A percentile compares a stretch with the other conserved stretches of the same genome.
phyloP scores from a whole-genome alignment of 176 grass and related monocot genomes.

The Otatea glauca region DNA sequence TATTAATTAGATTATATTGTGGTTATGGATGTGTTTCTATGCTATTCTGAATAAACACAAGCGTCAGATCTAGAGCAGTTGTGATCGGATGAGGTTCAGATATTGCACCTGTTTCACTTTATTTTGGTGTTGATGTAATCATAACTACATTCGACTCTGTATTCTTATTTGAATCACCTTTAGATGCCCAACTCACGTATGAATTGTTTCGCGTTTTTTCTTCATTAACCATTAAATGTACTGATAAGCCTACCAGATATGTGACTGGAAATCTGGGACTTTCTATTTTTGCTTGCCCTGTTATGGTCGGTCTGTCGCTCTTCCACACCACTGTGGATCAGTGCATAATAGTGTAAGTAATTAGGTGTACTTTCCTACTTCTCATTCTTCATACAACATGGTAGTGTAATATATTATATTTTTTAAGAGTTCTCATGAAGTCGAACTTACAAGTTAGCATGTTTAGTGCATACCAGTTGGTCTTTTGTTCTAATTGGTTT shows the following conservation, averaged over 20 bases:
- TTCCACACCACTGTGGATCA: neutral
- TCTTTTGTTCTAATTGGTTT: constrained; percentile 15
- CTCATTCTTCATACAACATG: neutral
- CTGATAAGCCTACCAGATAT: neutral
- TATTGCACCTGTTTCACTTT: neutral
- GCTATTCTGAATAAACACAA: neutral
- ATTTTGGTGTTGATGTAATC: neutral
- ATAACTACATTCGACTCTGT: neutral
- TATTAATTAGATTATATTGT: neutral
- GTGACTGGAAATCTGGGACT: neutral
- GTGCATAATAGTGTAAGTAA: neutral
- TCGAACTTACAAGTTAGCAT: neutral
- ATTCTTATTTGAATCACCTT: neutral
- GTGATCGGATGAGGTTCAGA: neutral
- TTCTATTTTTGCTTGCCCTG: neutral
- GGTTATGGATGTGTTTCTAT: neutral
- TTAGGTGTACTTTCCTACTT: neutral
- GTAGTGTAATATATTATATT: neutral
- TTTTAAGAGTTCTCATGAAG: neutral
- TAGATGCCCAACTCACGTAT: neutral
- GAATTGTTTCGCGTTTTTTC: neutral
- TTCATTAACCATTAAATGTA: neutral
- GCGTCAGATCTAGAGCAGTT: neutral
- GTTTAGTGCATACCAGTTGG: neutral
- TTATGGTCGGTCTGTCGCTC: neutral